phyloP scores from a whole-genome alignment of 139 green algal species.

The Coccomyxa sp. region DNA sequence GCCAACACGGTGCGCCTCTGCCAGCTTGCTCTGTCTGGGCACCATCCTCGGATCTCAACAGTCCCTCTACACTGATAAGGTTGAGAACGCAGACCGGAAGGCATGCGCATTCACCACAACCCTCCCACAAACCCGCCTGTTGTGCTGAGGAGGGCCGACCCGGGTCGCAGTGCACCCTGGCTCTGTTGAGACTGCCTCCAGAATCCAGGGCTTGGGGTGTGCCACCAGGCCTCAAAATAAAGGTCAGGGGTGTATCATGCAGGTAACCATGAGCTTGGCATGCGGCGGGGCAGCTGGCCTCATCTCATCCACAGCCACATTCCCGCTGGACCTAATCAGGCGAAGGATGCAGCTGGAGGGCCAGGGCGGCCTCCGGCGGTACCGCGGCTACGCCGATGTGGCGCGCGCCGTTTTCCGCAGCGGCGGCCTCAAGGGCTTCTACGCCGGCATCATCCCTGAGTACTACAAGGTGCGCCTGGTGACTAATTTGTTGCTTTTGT shows the following conservation, averaged over 20 bases:
- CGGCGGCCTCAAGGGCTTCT: conserved; percentile 69
- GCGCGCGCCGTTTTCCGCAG: conserved; percentile 42
- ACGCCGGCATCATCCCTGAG: conserved; percentile 77
- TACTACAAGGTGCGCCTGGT: conserved; percentile 81
- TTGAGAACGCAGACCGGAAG: no score
- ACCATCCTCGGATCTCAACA: background rate
- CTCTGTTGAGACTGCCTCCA: no score
- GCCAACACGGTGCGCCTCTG: conserved; percentile 23
- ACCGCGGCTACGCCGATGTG: conserved; percentile 42
- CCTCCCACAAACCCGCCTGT: no score
- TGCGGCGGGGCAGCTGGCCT: conserved; percentile 78
- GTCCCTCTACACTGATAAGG: no score
- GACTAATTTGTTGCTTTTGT: no score
- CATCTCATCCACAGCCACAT: conserved; percentile 78
- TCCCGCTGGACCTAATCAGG: conserved; percentile 83
- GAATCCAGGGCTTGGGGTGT: no score
- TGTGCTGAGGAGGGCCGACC: no score
- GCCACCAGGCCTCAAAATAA: no score
- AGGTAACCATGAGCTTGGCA: conserved; percentile 56
- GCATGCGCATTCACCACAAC: no score
- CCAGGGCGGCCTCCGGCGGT: conserved; percentile 22
- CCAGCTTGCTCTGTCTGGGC: background rate
- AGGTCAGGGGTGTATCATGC: background rate
- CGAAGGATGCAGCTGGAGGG: conserved; percentile 81
- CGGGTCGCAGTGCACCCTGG: no score